A percentile compares a stretch with the other conserved stretches of the same genome.
These are phyloP conservation scores for Aureobasidium sp. DNA, from an alignment of 2,329 filamentous ascomycete species.

Conservation along the genomic window DNA sequence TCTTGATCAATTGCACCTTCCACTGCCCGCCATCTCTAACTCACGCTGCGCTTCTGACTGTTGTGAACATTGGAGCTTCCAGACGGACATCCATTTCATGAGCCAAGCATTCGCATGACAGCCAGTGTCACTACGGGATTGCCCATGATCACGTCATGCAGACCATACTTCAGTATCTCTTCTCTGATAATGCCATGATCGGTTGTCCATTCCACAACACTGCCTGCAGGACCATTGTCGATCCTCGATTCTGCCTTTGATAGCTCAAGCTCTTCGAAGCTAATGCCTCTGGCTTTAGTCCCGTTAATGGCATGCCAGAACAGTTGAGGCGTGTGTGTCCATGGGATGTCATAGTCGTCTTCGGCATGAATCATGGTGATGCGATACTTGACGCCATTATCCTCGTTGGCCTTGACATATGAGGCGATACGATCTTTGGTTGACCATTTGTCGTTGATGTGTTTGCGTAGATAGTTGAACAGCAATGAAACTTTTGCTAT, in stretches of 20 bases:
- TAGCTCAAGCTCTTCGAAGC: conserved; percentile 38
- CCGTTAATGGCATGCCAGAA: conserved; percentile 51
- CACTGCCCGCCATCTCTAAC: too few relatives aligned
- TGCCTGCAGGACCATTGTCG: conserved; percentile 43
- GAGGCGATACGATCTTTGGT: conserved; percentile 42
- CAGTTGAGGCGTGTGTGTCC: conserved; percentile 41
- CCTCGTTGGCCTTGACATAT: conserved; percentile 35
- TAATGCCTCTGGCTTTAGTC: conserved; percentile 30
- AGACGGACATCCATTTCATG: neutral
- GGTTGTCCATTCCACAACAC: conserved; percentile 41
- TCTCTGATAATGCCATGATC: conserved; percentile 43
- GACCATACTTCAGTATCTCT: conserved; percentile 47
- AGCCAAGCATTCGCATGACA: conserved; percentile 34
- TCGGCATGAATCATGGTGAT: conserved; percentile 45
- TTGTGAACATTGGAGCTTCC: too few relatives aligned
- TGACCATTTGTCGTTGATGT: conserved; percentile 45
- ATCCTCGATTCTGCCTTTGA: conserved; percentile 34
- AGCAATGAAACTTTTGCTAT: conserved; percentile 41
- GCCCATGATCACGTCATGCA: conserved; percentile 52
- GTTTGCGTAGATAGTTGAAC: conserved; percentile 39
- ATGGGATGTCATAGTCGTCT: conserved; percentile 46
- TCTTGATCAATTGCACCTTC: too few relatives aligned
- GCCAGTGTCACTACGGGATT: conserved; percentile 48
- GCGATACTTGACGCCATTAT: conserved; percentile 30
- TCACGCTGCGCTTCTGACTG: too few relatives aligned